A percentile compares a stretch with the other conserved stretches of the same genome.
These are phyloP conservation scores for Capsicum chinense DNA, from an alignment of 257 asterid genomes.

Conservation along the genomic window DNA sequence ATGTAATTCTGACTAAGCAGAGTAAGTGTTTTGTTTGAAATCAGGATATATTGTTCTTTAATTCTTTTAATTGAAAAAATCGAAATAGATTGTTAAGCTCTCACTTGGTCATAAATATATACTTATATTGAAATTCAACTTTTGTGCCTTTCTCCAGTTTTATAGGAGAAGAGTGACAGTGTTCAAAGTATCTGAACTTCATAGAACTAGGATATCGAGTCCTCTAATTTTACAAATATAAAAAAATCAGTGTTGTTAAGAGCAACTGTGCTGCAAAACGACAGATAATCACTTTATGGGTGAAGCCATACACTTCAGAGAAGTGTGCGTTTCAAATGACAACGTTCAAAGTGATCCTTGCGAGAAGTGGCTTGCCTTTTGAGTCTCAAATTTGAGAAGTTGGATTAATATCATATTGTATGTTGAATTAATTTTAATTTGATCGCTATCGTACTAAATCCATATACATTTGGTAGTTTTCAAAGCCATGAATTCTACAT, in stretches of 20 bases:
- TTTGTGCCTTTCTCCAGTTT: constrained; percentile 25
- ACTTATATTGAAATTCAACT: neutral
- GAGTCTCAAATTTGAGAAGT: constrained; percentile 1
- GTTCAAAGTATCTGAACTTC: constrained; percentile 20
- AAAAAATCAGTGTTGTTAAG: constrained; percentile 1
- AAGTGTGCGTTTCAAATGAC: neutral
- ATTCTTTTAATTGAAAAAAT: constrained; percentile 17
- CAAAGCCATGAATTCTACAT: neutral
- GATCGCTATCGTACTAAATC: neutral
- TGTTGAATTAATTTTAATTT: constrained; percentile 7
- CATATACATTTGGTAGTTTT: neutral
- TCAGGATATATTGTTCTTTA: neutral
- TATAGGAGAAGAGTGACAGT: constrained; percentile 3
- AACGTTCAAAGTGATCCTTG: constrained; percentile 1
- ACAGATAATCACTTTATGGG: neutral
- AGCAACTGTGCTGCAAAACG: constrained; percentile 4
- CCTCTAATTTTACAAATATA: neutral
- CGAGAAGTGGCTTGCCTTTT: neutral
- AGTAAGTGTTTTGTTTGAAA: constrained; percentile 57
- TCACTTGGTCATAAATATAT: constrained; percentile 22
- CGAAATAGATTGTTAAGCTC: neutral
- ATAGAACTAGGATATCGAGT: constrained; percentile 8
- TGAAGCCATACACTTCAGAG: neutral
- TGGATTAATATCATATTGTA: constrained; percentile 20
- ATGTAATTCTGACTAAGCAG: constrained; percentile 76